Evolutionary conservation across 345 rosid genomes (phyloP), one percentile per base, ranked within the genome.

Genomic region (Populus pruinosa): DNA sequence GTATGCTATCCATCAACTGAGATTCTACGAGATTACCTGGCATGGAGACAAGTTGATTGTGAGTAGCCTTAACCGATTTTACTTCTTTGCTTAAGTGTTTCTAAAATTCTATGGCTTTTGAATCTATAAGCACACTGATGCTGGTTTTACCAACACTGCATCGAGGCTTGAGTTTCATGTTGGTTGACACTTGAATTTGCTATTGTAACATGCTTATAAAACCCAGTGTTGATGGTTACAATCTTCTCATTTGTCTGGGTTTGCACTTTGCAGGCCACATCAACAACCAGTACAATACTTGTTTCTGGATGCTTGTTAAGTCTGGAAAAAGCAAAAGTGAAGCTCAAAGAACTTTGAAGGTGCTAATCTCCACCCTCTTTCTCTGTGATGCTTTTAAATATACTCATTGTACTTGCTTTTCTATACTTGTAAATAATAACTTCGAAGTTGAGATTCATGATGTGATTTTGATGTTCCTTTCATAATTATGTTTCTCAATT

Each of bases 11-110:
- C 97, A 38, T 88, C 97, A 62, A 68, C 82, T 67, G 85, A 92
- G 75, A 91, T 92, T 83, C 90, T 96, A 81, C 86, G 77, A 79
- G 96, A 93, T 87, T 96, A 93, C 85, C 80, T 93, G 63, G 87
- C 97, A 8, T 93, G 98, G 98, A 89, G 99, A 83, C 98, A 96
- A 89, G 98, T 93, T 77, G 99, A 96, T 80, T 96, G 97, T 96
- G 79, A 92, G 99, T 88, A 27, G 36, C 66, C 12, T 80, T 29
- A 5, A 14, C 50, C 63, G 53, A 74, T 44, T 67, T 31, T 73
- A 53, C 68, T 31, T 7, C 67, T 70, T 65, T 25, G 29, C 25
- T 0, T n/a, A 18, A 43, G 6, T 70, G 39, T 70, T 25, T 44
- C 38, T 23, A 62, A 3, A 5, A 47, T 14, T 47, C 33, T 49